phyloP scores from a whole-genome alignment of 2,329 filamentous ascomycete species.

The Aspergillus niger region DNA sequence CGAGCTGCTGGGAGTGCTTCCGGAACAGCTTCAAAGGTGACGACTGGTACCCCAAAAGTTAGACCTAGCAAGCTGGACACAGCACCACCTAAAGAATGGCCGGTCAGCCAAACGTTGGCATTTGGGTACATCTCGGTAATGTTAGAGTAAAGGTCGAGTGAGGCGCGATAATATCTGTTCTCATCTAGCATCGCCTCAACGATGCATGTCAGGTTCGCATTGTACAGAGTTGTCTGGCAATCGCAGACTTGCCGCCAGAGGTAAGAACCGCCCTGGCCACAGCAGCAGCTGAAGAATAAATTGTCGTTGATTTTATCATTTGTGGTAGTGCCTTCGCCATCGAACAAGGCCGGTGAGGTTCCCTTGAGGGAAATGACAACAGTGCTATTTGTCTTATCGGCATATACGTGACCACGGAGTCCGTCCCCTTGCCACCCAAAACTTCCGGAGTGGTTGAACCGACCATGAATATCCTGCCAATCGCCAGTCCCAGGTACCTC shows the following conservation, averaged over 20 bases:
- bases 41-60: conserved; percentile 85
- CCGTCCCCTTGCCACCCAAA: conserved; percentile 94
- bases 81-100: conserved; percentile 89
- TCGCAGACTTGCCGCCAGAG: conserved; percentile 92
- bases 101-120: conserved; percentile 83
- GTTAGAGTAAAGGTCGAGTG: conserved; percentile 86
- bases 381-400: conserved; percentile 80
- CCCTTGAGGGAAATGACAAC: conserved; percentile 92
- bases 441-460: conserved; percentile 81
- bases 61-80: conserved; percentile 85
- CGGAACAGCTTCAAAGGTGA: conserved; percentile 91
- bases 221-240: conserved; percentile 82
- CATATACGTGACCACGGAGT: conserved; percentile 87
- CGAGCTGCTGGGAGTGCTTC: conserved; percentile 84
- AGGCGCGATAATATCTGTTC: conserved; percentile 88
- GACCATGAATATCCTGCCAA: conserved; percentile 78
- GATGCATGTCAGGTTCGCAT: conserved; percentile 91
- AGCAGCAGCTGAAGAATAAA: conserved; percentile 96
- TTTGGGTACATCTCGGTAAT: conserved; percentile 85
- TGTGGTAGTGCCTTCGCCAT: conserved; percentile 94
- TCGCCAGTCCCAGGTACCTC: conserved; percentile 69
- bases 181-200: conserved; percentile 73
- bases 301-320: conserved; percentile 99
- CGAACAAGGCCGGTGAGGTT: conserved; percentile 85
- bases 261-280: conserved; percentile 86